Conservation (phyloP, 75 land plant species). For the Gnetum montanum region DNA sequence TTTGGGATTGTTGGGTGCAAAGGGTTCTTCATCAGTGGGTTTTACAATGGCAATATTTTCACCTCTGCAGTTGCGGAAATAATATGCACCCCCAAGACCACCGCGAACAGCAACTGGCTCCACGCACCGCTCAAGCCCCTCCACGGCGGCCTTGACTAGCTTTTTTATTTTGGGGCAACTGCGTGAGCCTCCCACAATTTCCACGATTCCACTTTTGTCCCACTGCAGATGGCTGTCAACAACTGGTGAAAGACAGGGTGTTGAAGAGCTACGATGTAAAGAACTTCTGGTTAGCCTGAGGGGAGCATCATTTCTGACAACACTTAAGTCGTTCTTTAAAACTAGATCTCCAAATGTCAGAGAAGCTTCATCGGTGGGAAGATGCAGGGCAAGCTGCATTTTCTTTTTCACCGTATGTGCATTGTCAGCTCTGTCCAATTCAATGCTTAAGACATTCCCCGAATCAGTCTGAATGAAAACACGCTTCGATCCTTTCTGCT, state of each 20-base stretch:
- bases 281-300: slow-evolving; percentile 29
- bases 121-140: slow-evolving; percentile 54
- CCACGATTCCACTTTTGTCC: slow-evolving; percentile 39
- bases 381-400: slow-evolving; percentile 47
- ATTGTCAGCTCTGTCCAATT: slow-evolving; percentile 53
- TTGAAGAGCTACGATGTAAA: slow-evolving; percentile 70
- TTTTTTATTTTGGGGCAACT: slow-evolving; percentile 22
- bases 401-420: slow-evolving; percentile 58
- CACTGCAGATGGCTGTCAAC: slow-evolving; percentile 28
- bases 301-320: slow-evolving; percentile 35
- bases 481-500: slow-evolving; percentile 32
- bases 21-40: slow-evolving; percentile 90
- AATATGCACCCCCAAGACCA: slow-evolving; percentile 88
- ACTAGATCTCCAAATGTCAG: slow-evolving; percentile 51
- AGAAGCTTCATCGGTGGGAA: slow-evolving; percentile 46
- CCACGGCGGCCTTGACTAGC: slow-evolving; percentile 42
- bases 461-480: slow-evolving; percentile 65
- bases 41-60: slow-evolving; percentile 76
- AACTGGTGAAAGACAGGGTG: slow-evolving; percentile 66
- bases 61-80: slow-evolving; percentile 58
- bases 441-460: slow-evolving; percentile 59
- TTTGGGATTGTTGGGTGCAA: slow-evolving; percentile 89
- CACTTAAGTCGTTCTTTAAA: slow-evolving; percentile 54
- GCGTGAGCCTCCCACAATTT: slow-evolving; percentile 47
- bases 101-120: slow-evolving; percentile 53